Evolutionary conservation across 306 rosid genomes (phyloP).

Genomic region (Potentilla sterilis): DNA sequence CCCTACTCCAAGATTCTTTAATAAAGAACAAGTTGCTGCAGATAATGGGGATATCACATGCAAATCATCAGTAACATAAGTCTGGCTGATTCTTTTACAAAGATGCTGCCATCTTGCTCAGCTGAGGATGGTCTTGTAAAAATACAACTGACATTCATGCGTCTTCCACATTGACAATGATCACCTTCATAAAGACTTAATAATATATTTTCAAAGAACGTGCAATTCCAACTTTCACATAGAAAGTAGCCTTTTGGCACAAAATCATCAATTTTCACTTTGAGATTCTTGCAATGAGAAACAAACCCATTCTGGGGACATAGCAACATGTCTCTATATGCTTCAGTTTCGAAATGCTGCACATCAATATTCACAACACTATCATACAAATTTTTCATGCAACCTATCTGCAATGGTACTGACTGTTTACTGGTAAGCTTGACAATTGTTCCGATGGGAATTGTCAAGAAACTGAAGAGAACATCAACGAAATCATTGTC

Average conservation of each 20-base stretch:
- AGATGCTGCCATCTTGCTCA: not conserved
- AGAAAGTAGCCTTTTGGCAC: not conserved
- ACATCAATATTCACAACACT: not conserved
- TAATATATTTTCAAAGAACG: not conserved
- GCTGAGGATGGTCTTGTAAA: not conserved
- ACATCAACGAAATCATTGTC: not conserved
- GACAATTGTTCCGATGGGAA: not conserved
- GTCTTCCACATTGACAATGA: not conserved
- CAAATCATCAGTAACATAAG: not conserved
- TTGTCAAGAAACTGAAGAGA: constrained; percentile 8
- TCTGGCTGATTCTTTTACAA: not conserved
- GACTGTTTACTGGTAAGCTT: not conserved
- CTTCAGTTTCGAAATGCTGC: not conserved
- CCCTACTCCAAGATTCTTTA: not conserved
- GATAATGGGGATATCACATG: not conserved
- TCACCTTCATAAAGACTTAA: not conserved
- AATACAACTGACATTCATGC: not conserved
- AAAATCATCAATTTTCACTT: not conserved
- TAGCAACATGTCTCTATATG: not conserved
- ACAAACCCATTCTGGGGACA: not conserved
- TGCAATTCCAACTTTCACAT: not conserved
- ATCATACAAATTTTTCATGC: not conserved
- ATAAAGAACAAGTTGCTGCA: too few relatives aligned
- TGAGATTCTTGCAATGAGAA: not conserved
- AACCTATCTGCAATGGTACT: not conserved